phyloP scores from a whole-genome alignment of 768 basidiomycete species.

The Cystobasidium tubakii region DNA sequence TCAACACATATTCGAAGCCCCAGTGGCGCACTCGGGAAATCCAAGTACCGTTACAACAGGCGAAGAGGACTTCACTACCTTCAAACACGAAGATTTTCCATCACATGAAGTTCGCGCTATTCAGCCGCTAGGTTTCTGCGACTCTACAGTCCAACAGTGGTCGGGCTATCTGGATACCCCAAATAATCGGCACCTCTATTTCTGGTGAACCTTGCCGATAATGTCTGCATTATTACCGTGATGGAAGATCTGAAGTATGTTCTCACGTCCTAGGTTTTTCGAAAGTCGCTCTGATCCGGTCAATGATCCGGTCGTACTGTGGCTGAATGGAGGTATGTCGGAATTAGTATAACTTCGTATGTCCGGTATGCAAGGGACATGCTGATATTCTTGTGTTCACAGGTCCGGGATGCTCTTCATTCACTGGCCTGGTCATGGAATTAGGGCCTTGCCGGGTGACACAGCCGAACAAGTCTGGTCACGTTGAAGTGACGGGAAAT shows the following conservation, averaged over 20 bases:
- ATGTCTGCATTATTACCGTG: neutral
- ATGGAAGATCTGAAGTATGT: neutral
- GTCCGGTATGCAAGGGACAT: no score
- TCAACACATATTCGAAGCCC: neutral
- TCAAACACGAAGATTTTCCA: slow-evolving; percentile 25
- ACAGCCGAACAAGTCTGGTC: slow-evolving; percentile 19
- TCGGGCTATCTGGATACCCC: slow-evolving; percentile 44
- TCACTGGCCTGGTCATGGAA: slow-evolving; percentile 43
- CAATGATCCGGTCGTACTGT: slow-evolving; percentile 42
- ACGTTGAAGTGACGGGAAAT: slow-evolving; percentile 36
- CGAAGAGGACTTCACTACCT: slow-evolving; percentile 1
- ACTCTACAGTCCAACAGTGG: slow-evolving; percentile 39
- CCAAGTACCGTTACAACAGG: neutral
- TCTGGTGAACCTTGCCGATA: slow-evolving; percentile 3
- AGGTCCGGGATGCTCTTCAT: slow-evolving; percentile 40
- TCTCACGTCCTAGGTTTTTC: slow-evolving; percentile 31
- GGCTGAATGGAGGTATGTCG: slow-evolving; percentile 3
- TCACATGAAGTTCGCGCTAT: slow-evolving; percentile 30
- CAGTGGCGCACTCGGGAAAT: neutral
- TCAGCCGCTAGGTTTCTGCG: slow-evolving; percentile 34
- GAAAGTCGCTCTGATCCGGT: slow-evolving; percentile 37
- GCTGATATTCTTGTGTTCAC: neutral
- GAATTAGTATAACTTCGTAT: no score
- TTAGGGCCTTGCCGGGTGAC: slow-evolving; percentile 39
- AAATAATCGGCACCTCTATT: slow-evolving; percentile 35